A percentile compares a stretch with the other conserved stretches of the same genome.
Conservation (phyloP, 2,329 filamentous ascomycete species). For the Diplodia seriata region DNA sequence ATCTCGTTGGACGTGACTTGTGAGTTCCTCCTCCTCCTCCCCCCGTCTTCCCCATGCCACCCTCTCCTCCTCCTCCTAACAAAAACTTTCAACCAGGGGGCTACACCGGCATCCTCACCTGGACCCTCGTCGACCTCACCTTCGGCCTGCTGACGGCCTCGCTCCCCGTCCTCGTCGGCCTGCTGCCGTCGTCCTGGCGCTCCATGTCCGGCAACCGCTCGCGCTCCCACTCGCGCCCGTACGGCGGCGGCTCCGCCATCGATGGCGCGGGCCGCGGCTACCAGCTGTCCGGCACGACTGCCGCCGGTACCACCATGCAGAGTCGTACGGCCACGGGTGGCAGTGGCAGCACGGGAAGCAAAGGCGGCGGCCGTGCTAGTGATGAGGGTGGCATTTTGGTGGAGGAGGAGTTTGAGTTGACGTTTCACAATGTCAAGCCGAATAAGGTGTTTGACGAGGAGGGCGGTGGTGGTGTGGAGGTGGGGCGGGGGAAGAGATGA, state of each 20-base stretch:
- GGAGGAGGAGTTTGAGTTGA: conserved; percentile 21
- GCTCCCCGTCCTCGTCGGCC: conserved; percentile 24
- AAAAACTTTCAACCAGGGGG: not conserved
- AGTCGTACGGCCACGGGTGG: not conserved
- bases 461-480: not conserved
- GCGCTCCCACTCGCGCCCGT: not conserved
- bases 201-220: conserved; percentile 3
- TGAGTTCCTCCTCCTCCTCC: not conserved
- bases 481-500: not conserved
- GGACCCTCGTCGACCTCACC: conserved; percentile 29
- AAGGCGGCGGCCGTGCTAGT: not conserved
- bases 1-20: conserved; percentile 18
- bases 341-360: no score
- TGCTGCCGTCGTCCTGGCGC: conserved; percentile 19
- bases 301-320: not conserved
- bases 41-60: not conserved
- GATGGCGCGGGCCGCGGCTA: not conserved
- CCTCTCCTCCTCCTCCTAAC: not conserved
- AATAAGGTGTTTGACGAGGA: not conserved
- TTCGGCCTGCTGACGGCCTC: conserved; percentile 26
- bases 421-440: conserved; percentile 1
- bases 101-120: conserved; percentile 28
- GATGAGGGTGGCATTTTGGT: conserved; percentile 14
- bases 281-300: not conserved
- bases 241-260: not conserved